Conservation (phyloP, 371 early-diverging fungal species). For the Syncephalastrum sp. region DNA sequence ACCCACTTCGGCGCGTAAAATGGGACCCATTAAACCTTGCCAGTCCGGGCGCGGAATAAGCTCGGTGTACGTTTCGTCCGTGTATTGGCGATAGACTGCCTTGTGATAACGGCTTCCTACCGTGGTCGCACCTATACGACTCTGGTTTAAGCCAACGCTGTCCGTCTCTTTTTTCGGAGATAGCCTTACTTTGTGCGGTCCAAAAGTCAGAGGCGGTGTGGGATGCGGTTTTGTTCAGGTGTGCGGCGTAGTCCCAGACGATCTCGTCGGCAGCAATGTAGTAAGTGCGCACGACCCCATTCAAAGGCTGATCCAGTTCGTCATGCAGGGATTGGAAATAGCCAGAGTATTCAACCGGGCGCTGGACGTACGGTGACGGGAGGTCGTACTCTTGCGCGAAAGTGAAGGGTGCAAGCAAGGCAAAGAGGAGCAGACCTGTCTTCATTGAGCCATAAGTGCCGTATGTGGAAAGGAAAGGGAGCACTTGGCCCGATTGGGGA, state of each 20-base stretch:
- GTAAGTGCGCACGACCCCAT: constrained; percentile 30
- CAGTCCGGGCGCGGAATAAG: constrained; percentile 25
- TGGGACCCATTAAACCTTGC: constrained; percentile 53
- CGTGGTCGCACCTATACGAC: constrained; percentile 14
- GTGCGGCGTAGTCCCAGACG: constrained; percentile 35
- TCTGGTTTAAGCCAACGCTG: background rate
- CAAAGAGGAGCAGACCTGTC: too few relatives aligned
- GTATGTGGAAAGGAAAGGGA: too few relatives aligned
- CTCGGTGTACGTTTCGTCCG: constrained; percentile 32
- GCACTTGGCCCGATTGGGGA: too few relatives aligned
- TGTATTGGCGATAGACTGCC: constrained; percentile 49
- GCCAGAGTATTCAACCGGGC: constrained; percentile 13
- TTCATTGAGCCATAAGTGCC: too few relatives aligned
- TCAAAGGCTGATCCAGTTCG: constrained; percentile 25
- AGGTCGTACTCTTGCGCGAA: constrained; percentile 7
- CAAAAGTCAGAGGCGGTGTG: constrained; percentile 16
- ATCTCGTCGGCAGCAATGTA: constrained; percentile 39
- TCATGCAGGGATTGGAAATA: constrained; percentile 33
- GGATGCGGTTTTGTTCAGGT: background rate
- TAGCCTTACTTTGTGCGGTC: constrained; percentile 15
- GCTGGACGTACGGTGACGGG: constrained; percentile 11
- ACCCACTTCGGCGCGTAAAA: constrained; percentile 50
- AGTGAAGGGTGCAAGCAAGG: too few relatives aligned
- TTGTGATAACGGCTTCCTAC: constrained; percentile 48
- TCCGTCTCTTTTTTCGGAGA: background rate